Evolutionary conservation across 768 basidiomycete genomes (phyloP).

Genomic region (Termitomyces sp.): DNA sequence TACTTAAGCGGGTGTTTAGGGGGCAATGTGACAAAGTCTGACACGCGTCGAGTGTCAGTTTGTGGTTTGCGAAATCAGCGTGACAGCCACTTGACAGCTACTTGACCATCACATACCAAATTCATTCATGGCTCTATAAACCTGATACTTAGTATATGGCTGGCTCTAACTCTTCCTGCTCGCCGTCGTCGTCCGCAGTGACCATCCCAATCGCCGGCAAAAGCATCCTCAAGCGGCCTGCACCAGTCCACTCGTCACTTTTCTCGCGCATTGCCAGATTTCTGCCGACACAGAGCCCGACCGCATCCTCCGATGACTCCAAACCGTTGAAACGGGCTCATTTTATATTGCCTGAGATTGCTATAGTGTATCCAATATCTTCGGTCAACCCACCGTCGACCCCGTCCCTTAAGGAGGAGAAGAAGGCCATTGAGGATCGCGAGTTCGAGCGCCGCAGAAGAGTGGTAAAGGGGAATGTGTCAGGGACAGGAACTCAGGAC

Average conservation of each 20-base stretch:
- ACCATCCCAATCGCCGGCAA: constrained; percentile 77
- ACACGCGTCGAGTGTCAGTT: not conserved
- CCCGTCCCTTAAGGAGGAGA: constrained; percentile 75
- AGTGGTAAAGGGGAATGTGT: constrained; percentile 55
- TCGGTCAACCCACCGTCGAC: constrained; percentile 79
- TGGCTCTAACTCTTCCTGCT: constrained; percentile 44
- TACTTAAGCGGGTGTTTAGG: not conserved
- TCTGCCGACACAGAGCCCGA: constrained; percentile 51
- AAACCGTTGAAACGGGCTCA: constrained; percentile 82
- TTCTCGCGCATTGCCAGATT: constrained; percentile 73
- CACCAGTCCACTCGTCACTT: constrained; percentile 61
- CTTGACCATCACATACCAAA: constrained; percentile 6
- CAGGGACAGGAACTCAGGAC: constrained; percentile 26
- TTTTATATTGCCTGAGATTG: constrained; percentile 84
- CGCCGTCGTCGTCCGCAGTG: constrained; percentile 76
- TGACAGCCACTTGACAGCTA: not conserved
- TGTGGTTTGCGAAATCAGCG: constrained; percentile 2
- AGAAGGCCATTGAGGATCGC: constrained; percentile 69
- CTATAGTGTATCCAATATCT: constrained; percentile 88
- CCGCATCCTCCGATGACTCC: constrained; percentile 35
- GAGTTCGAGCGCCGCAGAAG: constrained; percentile 65
- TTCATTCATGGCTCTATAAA: constrained; percentile 14
- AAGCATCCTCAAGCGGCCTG: constrained; percentile 76
- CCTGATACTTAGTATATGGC: constrained; percentile 12
- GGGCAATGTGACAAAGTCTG: not conserved